phyloP scores from a whole-genome alignment of 192 early-diverging fungal species.

The Anaeromyces robustus region DNA sequence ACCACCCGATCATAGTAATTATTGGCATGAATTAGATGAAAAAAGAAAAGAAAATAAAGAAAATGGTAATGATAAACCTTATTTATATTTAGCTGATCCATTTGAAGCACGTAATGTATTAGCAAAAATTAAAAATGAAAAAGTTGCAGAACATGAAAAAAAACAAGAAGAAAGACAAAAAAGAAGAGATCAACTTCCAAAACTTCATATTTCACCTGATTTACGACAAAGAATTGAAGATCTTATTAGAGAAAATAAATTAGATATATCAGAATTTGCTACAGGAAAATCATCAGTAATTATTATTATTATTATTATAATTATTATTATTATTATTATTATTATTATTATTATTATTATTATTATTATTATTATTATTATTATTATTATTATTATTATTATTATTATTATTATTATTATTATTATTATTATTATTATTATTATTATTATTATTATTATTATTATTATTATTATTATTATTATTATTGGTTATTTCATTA shows the following conservation, averaged over 20 bases:
- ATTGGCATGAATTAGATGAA: conserved; percentile 54
- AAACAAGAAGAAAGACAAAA: conserved; percentile 17
- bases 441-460: too few species aligned
- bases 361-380: background rate
- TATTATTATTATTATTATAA: background rate
- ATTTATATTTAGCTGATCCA: conserved; percentile 62
- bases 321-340: background rate
- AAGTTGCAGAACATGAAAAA: conserved; percentile 1
- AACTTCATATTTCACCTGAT: background rate
- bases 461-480: too few species aligned
- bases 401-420: too few species aligned
- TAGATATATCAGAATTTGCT: background rate
- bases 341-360: background rate
- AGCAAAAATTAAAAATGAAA: background rate
- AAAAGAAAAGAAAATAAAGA: conserved; percentile 24
- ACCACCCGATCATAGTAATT: conserved; percentile 52
- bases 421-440: too few species aligned
- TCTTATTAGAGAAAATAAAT: background rate
- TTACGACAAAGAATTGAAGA: background rate
- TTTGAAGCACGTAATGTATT: conserved; percentile 40
- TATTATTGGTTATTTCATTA: too few species aligned
- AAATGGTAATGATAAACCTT: conserved; percentile 12
- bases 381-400: background rate
- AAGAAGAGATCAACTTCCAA: conserved; percentile 10
- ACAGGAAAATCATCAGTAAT: background rate